Evolutionary conservation across 306 rosid genomes (phyloP).

Genomic region (Erythrophleum fordii): DNA sequence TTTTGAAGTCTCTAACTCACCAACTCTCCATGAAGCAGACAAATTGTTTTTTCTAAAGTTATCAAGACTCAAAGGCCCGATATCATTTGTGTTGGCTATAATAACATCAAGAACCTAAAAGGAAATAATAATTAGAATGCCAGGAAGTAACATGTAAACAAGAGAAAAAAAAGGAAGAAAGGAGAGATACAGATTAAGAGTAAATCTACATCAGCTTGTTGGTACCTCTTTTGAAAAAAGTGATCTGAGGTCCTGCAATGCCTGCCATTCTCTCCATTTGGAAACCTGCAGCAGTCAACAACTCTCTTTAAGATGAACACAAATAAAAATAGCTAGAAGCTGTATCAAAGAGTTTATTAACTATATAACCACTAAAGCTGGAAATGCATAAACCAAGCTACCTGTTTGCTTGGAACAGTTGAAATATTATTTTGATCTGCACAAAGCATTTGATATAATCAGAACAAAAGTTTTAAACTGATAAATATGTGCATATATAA

Average conservation of each 20-base stretch:
- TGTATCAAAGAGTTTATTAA: neutral
- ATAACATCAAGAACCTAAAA: conserved; percentile 83
- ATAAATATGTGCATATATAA: neutral
- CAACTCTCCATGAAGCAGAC: conserved; percentile 83
- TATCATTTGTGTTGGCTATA: conserved; percentile 69
- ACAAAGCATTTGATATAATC: conserved; percentile 36
- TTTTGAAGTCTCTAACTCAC: conserved; percentile 51
- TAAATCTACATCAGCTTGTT: conserved; percentile 33
- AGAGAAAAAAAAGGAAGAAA: conserved; percentile 18
- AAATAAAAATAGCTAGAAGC: conserved; percentile 26
- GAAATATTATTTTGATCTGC: conserved; percentile 66
- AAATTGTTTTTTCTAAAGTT: conserved; percentile 71
- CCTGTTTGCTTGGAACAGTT: conserved; percentile 53
- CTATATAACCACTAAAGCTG: conserved; percentile 23
- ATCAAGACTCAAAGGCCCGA: conserved; percentile 88
- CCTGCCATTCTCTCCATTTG: conserved; percentile 73
- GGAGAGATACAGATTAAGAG: neutral
- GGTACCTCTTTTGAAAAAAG: conserved; percentile 87
- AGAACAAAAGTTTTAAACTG: conserved; percentile 13
- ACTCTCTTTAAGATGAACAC: conserved; percentile 4
- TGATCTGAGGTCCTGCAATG: conserved; percentile 63
- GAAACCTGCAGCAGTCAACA: conserved; percentile 55
- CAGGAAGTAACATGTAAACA: conserved; percentile 29
- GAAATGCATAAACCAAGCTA: conserved; percentile 33
- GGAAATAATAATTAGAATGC: conserved; percentile 35